Base-by-base conservation (phyloP, 306 rosid genomes). In the Gynostemma pentaphyllum region DNA sequence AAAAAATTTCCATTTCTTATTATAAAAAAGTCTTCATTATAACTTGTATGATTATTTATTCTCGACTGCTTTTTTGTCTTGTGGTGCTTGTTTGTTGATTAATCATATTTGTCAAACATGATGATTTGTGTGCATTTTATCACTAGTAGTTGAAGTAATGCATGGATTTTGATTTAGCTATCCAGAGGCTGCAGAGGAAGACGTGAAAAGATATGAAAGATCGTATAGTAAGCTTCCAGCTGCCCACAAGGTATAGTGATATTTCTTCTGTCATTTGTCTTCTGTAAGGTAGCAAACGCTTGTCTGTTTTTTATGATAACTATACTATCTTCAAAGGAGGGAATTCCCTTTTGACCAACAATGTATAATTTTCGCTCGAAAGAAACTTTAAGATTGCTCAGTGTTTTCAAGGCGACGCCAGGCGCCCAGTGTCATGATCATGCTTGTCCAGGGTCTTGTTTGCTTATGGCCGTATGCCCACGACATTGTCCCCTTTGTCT, bases 101-200 rank as follows among this genome's bases (percentile, higher is more conserved):
- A 39, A 37, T 59, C 18, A 59, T n/a, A 36, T 21, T 59, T 36
- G 27, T 36, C 40, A 18, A 9, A 16, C 9, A 45, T 5, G 18
- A 44, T 34, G 18, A 36, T 57, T 18, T 19, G 7, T 55, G 24
- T 55, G 26, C 42, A 16, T 28, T 30, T 26, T 30, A 13, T 54
- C 41, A 54, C 30, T 30, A 11, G n/a, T 11, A 22, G 64, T 57
- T 11, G 9, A 34, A 34, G 64, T 57, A 32, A 36, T 34, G 64
- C 18, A 19, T 40, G 47, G 14, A 11, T 60, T 30, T 80, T 74
- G 21, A 9, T 76, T 62, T 74, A 88, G 99, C 75, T 92, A 92
- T 73, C 95, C 96, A 16, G 95, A 92, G 72, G 94, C 99, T 37
- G 80, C 96, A 8, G 96, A 88, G 21, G 92, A 81, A 68, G 99